These are phyloP conservation scores for Tuctoria greenei DNA, from an alignment of 176 grass and related monocot genomes.

Conservation along the genomic window DNA sequence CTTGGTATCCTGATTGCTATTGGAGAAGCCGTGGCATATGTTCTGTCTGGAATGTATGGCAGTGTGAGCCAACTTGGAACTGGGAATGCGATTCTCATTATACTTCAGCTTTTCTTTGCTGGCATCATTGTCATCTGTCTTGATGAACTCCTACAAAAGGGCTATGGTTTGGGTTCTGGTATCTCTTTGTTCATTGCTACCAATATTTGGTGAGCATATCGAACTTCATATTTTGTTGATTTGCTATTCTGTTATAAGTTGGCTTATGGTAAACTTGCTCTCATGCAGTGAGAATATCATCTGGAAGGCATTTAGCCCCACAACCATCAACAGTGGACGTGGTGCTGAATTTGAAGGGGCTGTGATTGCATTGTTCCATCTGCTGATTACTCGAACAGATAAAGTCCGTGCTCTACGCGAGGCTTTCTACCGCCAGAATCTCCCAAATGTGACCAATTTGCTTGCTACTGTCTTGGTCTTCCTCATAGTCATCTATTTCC, in stretches of 20 bases:
- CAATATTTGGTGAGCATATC: constrained; percentile 74
- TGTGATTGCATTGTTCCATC: constrained; percentile 90
- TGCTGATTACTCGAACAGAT: constrained; percentile 83
- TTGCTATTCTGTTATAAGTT: constrained; percentile 7
- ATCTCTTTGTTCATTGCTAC: constrained; percentile 96
- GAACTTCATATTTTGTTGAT: neutral
- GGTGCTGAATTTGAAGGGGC: constrained; percentile 98
- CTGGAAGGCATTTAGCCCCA: constrained; percentile 98
- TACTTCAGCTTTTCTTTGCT: constrained; percentile 97
- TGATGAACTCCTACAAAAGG: constrained; percentile 94
- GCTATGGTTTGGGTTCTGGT: constrained; percentile 92
- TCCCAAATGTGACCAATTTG: constrained; percentile 90
- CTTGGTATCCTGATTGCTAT: constrained; percentile 90
- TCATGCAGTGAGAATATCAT: constrained; percentile 84
- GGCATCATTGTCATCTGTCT: constrained; percentile 96
- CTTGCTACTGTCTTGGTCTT: constrained; percentile 94
- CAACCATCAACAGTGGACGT: constrained; percentile 89
- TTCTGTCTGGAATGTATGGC: constrained; percentile 95
- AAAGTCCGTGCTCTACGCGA: constrained; percentile 82
- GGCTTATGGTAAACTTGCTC: neutral
- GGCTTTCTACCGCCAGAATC: constrained; percentile 90
- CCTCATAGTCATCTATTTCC: constrained; percentile 95
- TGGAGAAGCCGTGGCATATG: constrained; percentile 88
- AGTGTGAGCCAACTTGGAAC: constrained; percentile 92
- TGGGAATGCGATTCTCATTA: constrained; percentile 95